These are phyloP conservation scores for Coprinopsis cinerea DNA, from an alignment of 768 basidiomycete genomes.

Conservation along the genomic window DNA sequence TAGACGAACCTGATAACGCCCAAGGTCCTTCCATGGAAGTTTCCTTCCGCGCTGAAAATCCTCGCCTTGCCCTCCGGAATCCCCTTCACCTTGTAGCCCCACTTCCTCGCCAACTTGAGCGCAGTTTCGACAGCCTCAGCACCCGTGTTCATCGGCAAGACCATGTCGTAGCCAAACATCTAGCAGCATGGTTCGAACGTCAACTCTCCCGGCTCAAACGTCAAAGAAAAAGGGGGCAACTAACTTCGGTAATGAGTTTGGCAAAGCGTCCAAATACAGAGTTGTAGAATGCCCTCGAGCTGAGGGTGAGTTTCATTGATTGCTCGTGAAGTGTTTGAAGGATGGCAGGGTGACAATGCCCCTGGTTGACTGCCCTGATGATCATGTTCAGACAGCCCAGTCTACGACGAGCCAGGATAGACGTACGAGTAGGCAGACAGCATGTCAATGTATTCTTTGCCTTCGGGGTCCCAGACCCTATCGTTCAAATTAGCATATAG, in stretches of 20 bases:
- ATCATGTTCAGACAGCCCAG: constrained; percentile 2
- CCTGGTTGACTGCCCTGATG: constrained; percentile 65
- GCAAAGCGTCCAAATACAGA: constrained; percentile 88
- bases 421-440: constrained; percentile 93
- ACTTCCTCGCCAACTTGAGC: constrained; percentile 94
- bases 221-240: neutral
- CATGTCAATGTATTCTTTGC: constrained; percentile 96
- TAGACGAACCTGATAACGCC: constrained; percentile 69
- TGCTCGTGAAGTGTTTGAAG: constrained; percentile 77
- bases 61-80: constrained; percentile 79
- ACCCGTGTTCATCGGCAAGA: constrained; percentile 98
- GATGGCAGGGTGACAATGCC: constrained; percentile 90
- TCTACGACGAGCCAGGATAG: neutral
- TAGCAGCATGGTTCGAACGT: constrained; percentile 14
- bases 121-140: constrained; percentile 97
- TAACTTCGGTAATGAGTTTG: constrained; percentile 3
- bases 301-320: constrained; percentile 85
- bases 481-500: constrained; percentile 5
- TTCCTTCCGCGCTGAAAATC: constrained; percentile 79
- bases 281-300: constrained; percentile 96
- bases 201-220: too few species aligned
- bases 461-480: constrained; percentile 91
- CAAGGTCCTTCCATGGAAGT: constrained; percentile 94
- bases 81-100: constrained; percentile 89
- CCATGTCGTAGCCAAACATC: constrained; percentile 91